Evolutionary conservation across 2,329 filamentous ascomycete genomes (phyloP), one percentile per base, ranked within the genome.

Genomic region (Phialophora expanda): DNA sequence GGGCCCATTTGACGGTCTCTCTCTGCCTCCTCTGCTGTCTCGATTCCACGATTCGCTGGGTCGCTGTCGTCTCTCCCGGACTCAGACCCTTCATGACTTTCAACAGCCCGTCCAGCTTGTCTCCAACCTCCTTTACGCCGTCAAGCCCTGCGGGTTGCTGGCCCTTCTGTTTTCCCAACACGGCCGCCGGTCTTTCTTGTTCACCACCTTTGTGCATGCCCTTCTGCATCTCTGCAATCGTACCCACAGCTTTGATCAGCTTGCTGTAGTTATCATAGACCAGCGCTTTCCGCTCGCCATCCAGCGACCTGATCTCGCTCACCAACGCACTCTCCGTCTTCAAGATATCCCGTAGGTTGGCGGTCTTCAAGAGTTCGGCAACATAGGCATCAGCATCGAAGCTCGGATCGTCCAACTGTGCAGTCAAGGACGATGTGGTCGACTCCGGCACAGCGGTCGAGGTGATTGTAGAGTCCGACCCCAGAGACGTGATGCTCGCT

Each of bases 241-340:
- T 98, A 78, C 97, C 94, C 11, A 96, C 97, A 0, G 95, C 95
- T n/a, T 90, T 87, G 71, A 99, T 97, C 71, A 99, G 81, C 80
- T 98, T 98, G 72, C 90, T 95, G 78, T 98, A 99, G 76, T 99
- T 99, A 77, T 99, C 94, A 77, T 99, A 99, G 4, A 99, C 95
- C 68, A 99, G 81, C 1, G 94, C 93, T 80, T 99, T 99, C 78
- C 95, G 90, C 83, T 99, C 95, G 26, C 94, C 94, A 74, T 98
- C 95, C 20, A 99, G 83, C 1, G 92, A 93, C 44, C 93, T 83
- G 56, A 97, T 94, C 79, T 98, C 94, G 71, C 77, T 78, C 6
- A 81, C 78, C n/a, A 82, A 74, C 7, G 78, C 79, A 46, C 79
- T 78, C 68, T 82, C 80, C 1, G 79, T 79, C 54, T 79, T 80